Evolutionary conservation across 768 basidiomycete species (phyloP), one percentile per base, ranked within the genome.

Genomic region (Agrocybe pediades): DNA sequence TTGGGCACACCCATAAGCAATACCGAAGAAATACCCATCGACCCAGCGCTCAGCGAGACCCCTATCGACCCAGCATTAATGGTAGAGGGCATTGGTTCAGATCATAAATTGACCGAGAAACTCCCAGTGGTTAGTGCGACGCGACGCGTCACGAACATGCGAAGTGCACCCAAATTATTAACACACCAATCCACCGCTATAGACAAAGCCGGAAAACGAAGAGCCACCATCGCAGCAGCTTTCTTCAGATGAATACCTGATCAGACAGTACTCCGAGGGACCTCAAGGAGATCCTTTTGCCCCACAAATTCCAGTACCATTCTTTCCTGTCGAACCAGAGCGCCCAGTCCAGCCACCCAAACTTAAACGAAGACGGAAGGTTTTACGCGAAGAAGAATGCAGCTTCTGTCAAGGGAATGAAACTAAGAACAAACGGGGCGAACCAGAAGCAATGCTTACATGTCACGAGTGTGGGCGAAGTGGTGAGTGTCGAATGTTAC

Each of bases 241-340:
- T 42, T 57, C 68, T 52, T 39, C 67, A 46, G 49, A 57, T 29
- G 65, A 65, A 39, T 74, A 74, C n/a, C 67, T 67, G 47, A 67
- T 72, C 26, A 69, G 71, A 50, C 84, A 84, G 54, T 90, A 88
- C 64, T 80, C 85, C 30, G 82, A 88, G 67, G 88, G 83, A 20
- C 90, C 90, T 15, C 87, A 89, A 63, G 90, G 90, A 55, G 90
- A 91, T 71, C 89, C 90, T 33, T 92, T 92, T 65, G 87, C 88
- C 49, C 88, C 85, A 41, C 85, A 81, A 58, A 78, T 79, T 51
- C 72, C 73, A 36, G 73, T 74, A 52, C 69, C 81, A 51, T 86
- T 76, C 73, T 73, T 79, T 49, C 77, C 77, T 56, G 71, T 83
- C 53, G 71, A 75, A 50, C 68, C 24, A 17, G 49, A 76, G 46